Evolutionary conservation across 2,329 filamentous ascomycete species (phyloP).

Genomic region (Grosmannia huntii): DNA sequence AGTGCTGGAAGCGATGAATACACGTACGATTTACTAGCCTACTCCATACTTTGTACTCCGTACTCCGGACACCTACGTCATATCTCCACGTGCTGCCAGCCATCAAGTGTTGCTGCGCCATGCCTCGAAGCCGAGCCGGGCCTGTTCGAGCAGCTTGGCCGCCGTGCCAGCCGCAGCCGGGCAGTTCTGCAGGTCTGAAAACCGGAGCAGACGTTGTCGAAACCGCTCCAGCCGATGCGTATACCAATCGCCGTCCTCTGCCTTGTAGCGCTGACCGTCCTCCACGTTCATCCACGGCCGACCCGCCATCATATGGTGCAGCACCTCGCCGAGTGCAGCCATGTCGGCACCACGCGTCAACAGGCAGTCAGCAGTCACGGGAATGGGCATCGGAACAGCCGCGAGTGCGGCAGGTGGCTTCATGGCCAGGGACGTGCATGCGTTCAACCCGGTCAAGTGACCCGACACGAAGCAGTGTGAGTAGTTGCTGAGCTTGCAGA

Average conservation of each 20-base stretch:
- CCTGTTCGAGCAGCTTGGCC: neutral
- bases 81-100: neutral
- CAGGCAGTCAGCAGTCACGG: neutral
- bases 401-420: slow-evolving; percentile 11
- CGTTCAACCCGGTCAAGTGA: slow-evolving; percentile 15
- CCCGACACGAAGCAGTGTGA: slow-evolving; percentile 26
- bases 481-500: slow-evolving; percentile 41
- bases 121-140: neutral
- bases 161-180: neutral
- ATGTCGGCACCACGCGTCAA: slow-evolving; percentile 21
- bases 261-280: neutral
- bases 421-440: slow-evolving; percentile 9
- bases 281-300: neutral
- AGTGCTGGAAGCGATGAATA: too few relatives aligned
- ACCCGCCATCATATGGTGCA: slow-evolving; percentile 31
- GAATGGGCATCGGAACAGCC: neutral
- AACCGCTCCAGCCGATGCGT: neutral
- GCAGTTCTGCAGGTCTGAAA: neutral
- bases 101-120: neutral
- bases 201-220: neutral
- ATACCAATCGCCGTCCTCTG: neutral
- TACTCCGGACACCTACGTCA: too few relatives aligned
- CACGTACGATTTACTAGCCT: too few relatives aligned
- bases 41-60: too few relatives aligned
- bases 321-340: slow-evolving; percentile 22